These are phyloP conservation scores for Mycena chlorophos DNA, from an alignment of 768 basidiomycete species.

Conservation along the genomic window DNA sequence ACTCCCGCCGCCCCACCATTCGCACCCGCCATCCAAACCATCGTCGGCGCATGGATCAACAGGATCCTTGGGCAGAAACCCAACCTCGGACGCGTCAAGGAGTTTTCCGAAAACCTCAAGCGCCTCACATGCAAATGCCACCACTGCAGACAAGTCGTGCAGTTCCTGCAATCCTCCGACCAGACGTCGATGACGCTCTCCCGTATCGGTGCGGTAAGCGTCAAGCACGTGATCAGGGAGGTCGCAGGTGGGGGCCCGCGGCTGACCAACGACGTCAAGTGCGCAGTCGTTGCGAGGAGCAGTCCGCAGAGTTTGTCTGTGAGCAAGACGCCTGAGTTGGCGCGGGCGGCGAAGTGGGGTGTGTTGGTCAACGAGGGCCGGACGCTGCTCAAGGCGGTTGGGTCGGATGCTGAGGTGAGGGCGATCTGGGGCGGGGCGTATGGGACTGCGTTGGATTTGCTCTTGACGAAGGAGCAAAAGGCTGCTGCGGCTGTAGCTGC, in stretches of 20 bases:
- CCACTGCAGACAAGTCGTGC: slow-evolving; percentile 1
- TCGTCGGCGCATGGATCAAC: slow-evolving; percentile 1
- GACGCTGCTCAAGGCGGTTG: not conserved
- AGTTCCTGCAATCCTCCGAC: not conserved
- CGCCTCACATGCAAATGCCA: not conserved
- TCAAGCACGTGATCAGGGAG: not conserved
- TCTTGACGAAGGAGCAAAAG: slow-evolving; percentile 1
- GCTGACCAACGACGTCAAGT: not conserved
- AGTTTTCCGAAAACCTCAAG: slow-evolving; percentile 1
- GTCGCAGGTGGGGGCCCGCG: not conserved
- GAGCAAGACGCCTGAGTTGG: slow-evolving; percentile 1
- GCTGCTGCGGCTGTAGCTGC: no score
- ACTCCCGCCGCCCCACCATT: not conserved
- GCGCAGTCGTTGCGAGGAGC: not conserved
- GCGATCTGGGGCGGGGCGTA: not conserved
- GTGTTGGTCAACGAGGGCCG: slow-evolving; percentile 1
- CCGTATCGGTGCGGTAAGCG: not conserved
- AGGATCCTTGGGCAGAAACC: not conserved
- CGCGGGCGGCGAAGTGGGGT: slow-evolving; percentile 2
- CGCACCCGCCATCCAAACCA: not conserved
- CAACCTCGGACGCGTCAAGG: slow-evolving; percentile 2
- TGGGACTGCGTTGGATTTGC: not conserved
- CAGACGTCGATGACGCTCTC: not conserved
- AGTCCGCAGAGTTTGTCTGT: slow-evolving; percentile 1
- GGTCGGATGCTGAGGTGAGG: not conserved